Percentiles rank a stretch among this genome's conserved stretches.
Conservation (phyloP, 805 yeast species). For the Candida berthetii region DNA sequence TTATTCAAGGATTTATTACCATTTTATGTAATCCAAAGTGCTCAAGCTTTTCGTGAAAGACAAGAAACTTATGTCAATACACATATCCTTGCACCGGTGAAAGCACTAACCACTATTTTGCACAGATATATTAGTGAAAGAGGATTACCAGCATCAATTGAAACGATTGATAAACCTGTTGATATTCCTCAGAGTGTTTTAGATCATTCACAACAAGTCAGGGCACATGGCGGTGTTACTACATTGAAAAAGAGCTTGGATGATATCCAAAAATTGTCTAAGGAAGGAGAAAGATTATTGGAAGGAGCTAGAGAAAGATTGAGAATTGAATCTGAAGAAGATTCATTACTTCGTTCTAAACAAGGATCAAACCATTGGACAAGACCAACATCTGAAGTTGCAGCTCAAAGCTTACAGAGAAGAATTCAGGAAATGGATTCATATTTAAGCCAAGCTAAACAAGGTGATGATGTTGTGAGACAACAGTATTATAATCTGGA, state of each 20-base stretch:
- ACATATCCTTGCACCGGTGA: conserved; percentile 41
- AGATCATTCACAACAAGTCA: conserved; percentile 48
- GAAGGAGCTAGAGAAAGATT: conserved; percentile 41
- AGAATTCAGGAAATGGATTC: conserved; percentile 37
- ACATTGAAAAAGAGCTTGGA: conserved; percentile 33
- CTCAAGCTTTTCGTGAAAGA: conserved; percentile 64
- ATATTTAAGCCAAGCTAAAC: conserved; percentile 50
- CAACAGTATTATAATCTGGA: conserved; percentile 43
- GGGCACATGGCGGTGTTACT: conserved; percentile 44
- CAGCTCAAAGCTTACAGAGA: conserved; percentile 31
- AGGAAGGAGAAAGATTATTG: conserved; percentile 34
- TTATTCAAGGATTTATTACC: conserved; percentile 67
- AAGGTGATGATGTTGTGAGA: conserved; percentile 52
- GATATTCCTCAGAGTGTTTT: conserved; percentile 52
- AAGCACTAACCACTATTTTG: conserved; percentile 37
- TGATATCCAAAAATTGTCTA: conserved; percentile 39
- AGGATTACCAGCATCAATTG: conserved; percentile 58
- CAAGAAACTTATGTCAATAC: conserved; percentile 44
- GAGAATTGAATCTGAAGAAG: conserved; percentile 47
- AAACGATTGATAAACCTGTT: conserved; percentile 47
- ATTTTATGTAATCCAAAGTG: conserved; percentile 53
- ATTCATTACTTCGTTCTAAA: conserved; percentile 39
- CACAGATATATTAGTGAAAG: conserved; percentile 37
- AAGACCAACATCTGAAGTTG: conserved; percentile 38
- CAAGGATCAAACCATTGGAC: conserved; percentile 54